A percentile compares a stretch with the other conserved stretches of the same genome.
These are phyloP conservation scores for Tillandsia leiboldiana DNA, from an alignment of 176 grass and related monocot genomes.

Conservation along the genomic window DNA sequence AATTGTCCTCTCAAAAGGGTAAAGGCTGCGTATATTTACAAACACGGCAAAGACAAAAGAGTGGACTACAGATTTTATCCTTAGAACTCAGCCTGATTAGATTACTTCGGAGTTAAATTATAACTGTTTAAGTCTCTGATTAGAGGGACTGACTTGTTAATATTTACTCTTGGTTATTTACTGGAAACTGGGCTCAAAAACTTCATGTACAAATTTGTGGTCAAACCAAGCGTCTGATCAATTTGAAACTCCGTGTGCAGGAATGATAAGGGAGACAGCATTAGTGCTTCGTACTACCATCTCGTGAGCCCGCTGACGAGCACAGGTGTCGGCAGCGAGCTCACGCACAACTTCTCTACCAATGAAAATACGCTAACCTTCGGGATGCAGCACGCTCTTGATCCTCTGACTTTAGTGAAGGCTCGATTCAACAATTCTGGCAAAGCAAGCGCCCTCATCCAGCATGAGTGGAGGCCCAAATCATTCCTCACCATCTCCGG, in stretches of 20 bases:
- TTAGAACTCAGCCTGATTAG: too few species aligned
- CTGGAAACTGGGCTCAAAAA: neutral
- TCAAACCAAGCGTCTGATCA: neutral
- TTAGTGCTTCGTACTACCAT: constrained; percentile 29
- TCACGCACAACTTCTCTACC: constrained; percentile 28
- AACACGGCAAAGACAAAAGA: too few species aligned
- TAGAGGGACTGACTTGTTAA: too few species aligned
- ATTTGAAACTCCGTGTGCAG: constrained; percentile 4
- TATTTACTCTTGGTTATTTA: too few species aligned
- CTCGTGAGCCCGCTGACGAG: constrained; percentile 16
- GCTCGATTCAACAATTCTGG: constrained; percentile 30
- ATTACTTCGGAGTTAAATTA: too few species aligned
- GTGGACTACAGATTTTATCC: too few species aligned
- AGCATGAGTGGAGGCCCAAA: constrained; percentile 35
- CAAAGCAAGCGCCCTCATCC: constrained; percentile 20
- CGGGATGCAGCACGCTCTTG: constrained; percentile 26
- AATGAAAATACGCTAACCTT: constrained; percentile 30
- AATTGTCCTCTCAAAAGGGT: too few species aligned
- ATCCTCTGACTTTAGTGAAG: constrained; percentile 30
- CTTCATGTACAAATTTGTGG: neutral
- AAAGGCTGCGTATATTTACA: too few species aligned
- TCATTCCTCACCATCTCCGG: constrained; percentile 27
- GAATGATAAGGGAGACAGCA: constrained; percentile 27
- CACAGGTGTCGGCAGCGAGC: constrained; percentile 21
- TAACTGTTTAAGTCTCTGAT: too few species aligned